Conservation (phyloP, 495 filamentous ascomycete species). For the Elaphomyces granulatus region DNA sequence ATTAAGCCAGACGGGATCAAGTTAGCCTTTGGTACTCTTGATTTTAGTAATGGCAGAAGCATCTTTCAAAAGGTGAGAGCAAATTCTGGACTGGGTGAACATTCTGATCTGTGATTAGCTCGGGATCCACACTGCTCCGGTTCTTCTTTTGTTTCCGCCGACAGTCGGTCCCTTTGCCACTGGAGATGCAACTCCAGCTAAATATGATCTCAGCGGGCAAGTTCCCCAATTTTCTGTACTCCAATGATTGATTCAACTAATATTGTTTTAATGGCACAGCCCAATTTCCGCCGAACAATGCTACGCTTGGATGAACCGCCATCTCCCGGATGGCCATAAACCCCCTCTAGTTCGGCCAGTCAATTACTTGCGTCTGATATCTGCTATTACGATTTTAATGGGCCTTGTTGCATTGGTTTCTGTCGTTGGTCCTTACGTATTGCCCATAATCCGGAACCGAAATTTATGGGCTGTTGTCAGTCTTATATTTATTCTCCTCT, state of each 20-base stretch:
- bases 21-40: constrained; percentile 71
- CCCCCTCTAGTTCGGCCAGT: constrained; percentile 67
- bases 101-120: no score
- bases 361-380: constrained; percentile 67
- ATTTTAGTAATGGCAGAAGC: constrained; percentile 72
- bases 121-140: constrained; percentile 86
- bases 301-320: constrained; percentile 62
- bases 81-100: no score
- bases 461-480: constrained; percentile 90
- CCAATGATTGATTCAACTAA: background rate
- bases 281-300: constrained; percentile 61
- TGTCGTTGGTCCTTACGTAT: constrained; percentile 65
- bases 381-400: constrained; percentile 48
- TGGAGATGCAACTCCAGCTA: constrained; percentile 48
- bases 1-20: constrained; percentile 58
- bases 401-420: constrained; percentile 52
- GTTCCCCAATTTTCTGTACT: constrained; percentile 7
- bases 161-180: constrained; percentile 74
- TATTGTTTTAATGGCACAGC: constrained; percentile 26
- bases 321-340: constrained; percentile 61
- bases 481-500: constrained; percentile 79
- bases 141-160: constrained; percentile 77
- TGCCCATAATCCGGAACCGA: constrained; percentile 79
- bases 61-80: constrained; percentile 90
- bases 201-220: constrained; percentile 85